Evolutionary conservation across 139 green algal species (phyloP), one percentile per base, ranked within the genome.

Genomic region (Tetradesmus obliquus): DNA sequence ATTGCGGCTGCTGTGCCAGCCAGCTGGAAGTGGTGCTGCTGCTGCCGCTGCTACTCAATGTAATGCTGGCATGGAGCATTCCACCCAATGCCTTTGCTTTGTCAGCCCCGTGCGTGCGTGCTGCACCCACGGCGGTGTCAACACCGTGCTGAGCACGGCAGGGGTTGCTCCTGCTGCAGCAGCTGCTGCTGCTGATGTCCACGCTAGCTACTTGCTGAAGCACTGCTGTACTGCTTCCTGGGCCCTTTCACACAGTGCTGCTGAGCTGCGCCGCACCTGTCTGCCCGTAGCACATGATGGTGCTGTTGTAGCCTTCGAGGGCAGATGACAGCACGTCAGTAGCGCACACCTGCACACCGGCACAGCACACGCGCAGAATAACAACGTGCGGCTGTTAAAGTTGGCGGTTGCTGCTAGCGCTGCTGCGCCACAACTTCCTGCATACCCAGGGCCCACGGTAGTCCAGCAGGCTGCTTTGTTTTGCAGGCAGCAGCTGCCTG

Each of bases 221-320:
- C 79, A 69, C 82, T 87, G 55, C 55, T 72, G 55, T 12, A 60
- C 2, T 12, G 53, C 45, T 6, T 51, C 32, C 79, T 54, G 79
- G 20, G 4, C 79, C 15, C 6, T 66, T 7, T 1, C 8, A 1
- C 4, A 17, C 72, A 80, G n/a, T 82, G 24, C 74, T 54, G n/a
- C 74, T 54, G 24, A 15, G 66, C 66, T 24, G 17, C 9, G 9
- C 2, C 66, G 20, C 62, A 94, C 94, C 94, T 93, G 94, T 96
- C 74, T 97, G 95, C 10, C 96, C 97, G 82, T 98, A 98, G 84
- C 94, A 96, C 86, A 98, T 95, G 74, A 98, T 92, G 20, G 95
- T 97, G 71, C 96, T 95, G 82, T 98, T 98, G 93, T 95, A 97
- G 22, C 97, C 97, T 5, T 95, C 91, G 76, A 98, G 72, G 1